Evolutionary conservation across 2,329 filamentous ascomycete genomes (phyloP).

Genomic region (Blumeriella jaapii): DNA sequence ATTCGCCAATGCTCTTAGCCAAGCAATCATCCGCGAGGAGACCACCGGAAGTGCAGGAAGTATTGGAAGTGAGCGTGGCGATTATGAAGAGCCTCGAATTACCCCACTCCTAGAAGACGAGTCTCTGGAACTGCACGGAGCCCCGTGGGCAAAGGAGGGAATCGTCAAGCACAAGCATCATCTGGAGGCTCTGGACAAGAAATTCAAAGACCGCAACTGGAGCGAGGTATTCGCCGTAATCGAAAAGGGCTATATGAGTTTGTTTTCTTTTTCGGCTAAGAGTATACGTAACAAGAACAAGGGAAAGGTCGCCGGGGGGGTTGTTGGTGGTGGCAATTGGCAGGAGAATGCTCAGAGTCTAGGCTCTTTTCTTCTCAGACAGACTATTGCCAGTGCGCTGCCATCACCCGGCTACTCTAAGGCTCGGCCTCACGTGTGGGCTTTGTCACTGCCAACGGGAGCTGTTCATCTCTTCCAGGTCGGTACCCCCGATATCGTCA

Average conservation of each 20-base stretch:
- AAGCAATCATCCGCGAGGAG: constrained; percentile 92
- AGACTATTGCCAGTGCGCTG: constrained; percentile 82
- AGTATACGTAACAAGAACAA: constrained; percentile 58
- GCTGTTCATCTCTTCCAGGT: constrained; percentile 98
- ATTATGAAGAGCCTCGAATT: constrained; percentile 31
- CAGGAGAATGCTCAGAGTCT: constrained; percentile 89
- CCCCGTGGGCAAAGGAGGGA: constrained; percentile 98
- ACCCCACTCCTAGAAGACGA: constrained; percentile 78
- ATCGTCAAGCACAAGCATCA: constrained; percentile 95
- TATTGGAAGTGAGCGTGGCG: constrained; percentile 30
- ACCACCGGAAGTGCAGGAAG: constrained; percentile 39
- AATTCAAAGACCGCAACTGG: constrained; percentile 91
- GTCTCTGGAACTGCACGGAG: constrained; percentile 76
- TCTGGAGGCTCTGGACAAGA: constrained; percentile 79
- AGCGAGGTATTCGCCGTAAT: constrained; percentile 91
- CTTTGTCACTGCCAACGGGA: constrained; percentile 79
- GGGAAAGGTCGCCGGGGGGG: constrained; percentile 40
- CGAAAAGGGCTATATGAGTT: constrained; percentile 83
- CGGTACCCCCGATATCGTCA: constrained; percentile 85
- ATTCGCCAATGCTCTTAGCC: constrained; percentile 91
- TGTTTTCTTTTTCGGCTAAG: constrained; percentile 87
- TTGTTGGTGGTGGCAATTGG: constrained; percentile 95
- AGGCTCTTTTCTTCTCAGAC: constrained; percentile 75
- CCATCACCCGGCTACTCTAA: constrained; percentile 91
- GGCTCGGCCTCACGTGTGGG: constrained; percentile 83